These are phyloP conservation scores for Paradendryphiella salina DNA, from an alignment of 2,329 filamentous ascomycete species.

Conservation along the genomic window DNA sequence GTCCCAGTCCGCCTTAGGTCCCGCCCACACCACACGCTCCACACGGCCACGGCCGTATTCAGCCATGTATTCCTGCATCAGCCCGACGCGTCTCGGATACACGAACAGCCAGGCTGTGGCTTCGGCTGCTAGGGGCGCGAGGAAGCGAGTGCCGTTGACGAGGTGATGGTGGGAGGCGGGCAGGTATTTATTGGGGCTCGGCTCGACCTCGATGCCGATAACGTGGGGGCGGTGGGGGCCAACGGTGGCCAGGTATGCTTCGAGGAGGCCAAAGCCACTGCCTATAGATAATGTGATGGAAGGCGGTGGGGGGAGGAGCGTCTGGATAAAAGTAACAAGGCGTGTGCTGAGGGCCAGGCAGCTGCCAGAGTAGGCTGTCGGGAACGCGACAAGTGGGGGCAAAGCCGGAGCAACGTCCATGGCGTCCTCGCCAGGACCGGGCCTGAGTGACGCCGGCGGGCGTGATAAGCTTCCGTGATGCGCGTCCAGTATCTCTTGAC, in stretches of 20 bases:
- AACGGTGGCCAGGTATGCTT: slow-evolving; percentile 46
- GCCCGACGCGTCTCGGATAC: slow-evolving; percentile 55
- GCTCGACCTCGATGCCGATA: slow-evolving; percentile 55
- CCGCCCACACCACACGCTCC: slow-evolving; percentile 49
- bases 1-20: slow-evolving; percentile 50
- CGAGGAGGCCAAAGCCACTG: slow-evolving; percentile 57
- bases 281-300: slow-evolving; percentile 51
- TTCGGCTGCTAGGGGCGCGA: slow-evolving; percentile 49
- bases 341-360: slow-evolving; percentile 44
- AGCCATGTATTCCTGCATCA: slow-evolving; percentile 53
- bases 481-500: not conserved
- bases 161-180: slow-evolving; percentile 47
- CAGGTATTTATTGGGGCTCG: slow-evolving; percentile 53
- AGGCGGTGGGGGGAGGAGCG: slow-evolving; percentile 31
- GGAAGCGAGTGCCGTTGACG: slow-evolving; percentile 52
- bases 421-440: no score
- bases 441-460: no score
- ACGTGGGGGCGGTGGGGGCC: slow-evolving; percentile 36
- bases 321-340: slow-evolving; percentile 32
- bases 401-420: not conserved
- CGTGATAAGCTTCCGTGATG: not conserved
- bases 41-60: slow-evolving; percentile 36
- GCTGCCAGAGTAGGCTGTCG: slow-evolving; percentile 37
- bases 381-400: slow-evolving; percentile 24
- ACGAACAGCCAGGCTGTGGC: slow-evolving; percentile 57